phyloP scores from a whole-genome alignment of 164 flowering plant genomes.

The Liquidambar formosana region DNA sequence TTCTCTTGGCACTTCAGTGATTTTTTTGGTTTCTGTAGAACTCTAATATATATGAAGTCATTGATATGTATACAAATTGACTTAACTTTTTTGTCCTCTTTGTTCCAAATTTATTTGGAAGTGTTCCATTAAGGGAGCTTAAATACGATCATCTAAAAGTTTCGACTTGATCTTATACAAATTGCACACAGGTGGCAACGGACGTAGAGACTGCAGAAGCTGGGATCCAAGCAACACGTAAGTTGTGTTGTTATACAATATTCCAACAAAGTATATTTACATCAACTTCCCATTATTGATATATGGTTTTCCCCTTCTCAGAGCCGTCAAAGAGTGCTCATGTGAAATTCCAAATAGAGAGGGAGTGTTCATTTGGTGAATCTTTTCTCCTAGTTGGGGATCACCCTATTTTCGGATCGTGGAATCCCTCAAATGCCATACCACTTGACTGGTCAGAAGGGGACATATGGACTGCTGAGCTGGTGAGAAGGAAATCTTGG shows the following conservation, averaged over 20 bases:
- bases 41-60: no score
- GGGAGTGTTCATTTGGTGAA: constrained; percentile 55
- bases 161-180: no score
- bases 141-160: no score
- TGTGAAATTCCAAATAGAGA: constrained; percentile 48
- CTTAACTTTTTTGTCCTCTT: no score
- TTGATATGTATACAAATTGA: no score
- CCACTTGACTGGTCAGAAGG: constrained; percentile 71
- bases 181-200: constrained; percentile 8
- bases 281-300: no score
- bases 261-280: no score
- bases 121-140: no score
- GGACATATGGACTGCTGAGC: constrained; percentile 52
- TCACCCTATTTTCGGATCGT: constrained; percentile 49
- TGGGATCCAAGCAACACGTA: constrained; percentile 9
- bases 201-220: constrained; percentile 1
- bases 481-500: constrained; percentile 36
- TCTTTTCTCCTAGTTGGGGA: constrained; percentile 51
- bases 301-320: constrained; percentile 13
- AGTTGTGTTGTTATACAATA: neutral
- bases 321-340: constrained; percentile 33
- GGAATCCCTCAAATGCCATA: constrained; percentile 53
- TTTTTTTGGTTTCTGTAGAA: no score
- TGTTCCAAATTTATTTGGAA: no score
- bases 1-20: no score